Conservation (phyloP, 768 basidiomycete genomes). For the Trametopsis cervina region DNA sequence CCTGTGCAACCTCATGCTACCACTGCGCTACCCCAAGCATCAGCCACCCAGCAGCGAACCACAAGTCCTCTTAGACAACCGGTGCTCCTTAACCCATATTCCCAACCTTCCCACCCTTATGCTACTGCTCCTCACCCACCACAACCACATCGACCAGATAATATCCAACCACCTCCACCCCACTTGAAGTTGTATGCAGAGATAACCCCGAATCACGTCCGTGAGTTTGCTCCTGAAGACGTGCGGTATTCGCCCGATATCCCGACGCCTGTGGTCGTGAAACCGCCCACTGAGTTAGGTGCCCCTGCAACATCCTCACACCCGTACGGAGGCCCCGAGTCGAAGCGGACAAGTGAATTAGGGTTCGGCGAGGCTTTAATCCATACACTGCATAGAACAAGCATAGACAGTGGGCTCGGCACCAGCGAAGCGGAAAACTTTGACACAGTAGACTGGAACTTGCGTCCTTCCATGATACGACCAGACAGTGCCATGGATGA, state of each 20-base stretch:
- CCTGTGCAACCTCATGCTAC: background rate
- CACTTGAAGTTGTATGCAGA: conserved; percentile 21
- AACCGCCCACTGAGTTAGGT: conserved; percentile 11
- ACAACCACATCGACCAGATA: background rate
- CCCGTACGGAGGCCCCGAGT: conserved; percentile 17
- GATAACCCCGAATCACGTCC: conserved; percentile 22
- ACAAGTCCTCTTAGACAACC: conserved; percentile 18
- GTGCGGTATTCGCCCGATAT: conserved; percentile 25
- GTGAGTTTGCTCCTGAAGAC: conserved; percentile 24
- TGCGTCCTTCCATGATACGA: background rate
- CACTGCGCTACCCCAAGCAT: background rate
- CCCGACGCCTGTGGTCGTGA: conserved; percentile 1
- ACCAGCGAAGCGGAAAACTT: conserved; percentile 30
- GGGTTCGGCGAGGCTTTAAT: conserved; percentile 61
- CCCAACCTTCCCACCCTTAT: conserved; percentile 18
- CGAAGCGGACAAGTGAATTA: conserved; percentile 39
- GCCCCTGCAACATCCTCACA: conserved; percentile 20
- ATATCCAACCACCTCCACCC: conserved; percentile 4
- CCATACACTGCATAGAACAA: conserved; percentile 31
- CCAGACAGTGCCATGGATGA: conserved; percentile 5
- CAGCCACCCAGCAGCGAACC: conserved; percentile 8
- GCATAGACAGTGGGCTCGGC: conserved; percentile 40
- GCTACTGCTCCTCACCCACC: conserved; percentile 8
- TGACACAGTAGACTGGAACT: conserved; percentile 6
- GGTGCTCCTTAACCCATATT: conserved; percentile 21